phyloP scores from a whole-genome alignment of 2,329 filamentous ascomycete species.

The Dothideomycetes sp. region DNA sequence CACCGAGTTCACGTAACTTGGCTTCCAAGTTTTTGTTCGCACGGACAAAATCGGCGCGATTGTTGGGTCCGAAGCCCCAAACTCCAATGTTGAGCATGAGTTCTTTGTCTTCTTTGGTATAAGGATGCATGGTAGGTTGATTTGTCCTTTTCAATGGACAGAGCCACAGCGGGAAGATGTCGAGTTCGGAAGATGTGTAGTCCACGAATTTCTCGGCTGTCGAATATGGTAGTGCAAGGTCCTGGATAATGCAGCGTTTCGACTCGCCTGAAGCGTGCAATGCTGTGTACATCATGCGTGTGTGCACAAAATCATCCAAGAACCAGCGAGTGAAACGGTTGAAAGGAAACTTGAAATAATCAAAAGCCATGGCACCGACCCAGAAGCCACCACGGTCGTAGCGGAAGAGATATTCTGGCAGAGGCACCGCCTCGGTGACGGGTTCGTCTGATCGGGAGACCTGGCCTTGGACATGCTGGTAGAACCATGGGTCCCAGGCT shows the following conservation, averaged over 20 bases:
- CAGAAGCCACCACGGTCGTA: constrained; percentile 64
- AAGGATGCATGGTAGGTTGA: constrained; percentile 25
- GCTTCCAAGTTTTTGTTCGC: constrained; percentile 53
- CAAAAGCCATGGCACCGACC: constrained; percentile 54
- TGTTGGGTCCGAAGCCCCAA: constrained; percentile 39
- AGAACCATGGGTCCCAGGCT: constrained; percentile 43
- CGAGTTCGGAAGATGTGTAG: constrained; percentile 31
- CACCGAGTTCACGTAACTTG: constrained; percentile 49
- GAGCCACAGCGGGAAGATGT: constrained; percentile 41
- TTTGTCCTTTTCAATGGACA: constrained; percentile 32
- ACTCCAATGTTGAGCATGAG: constrained; percentile 53
- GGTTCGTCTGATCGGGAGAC: constrained; percentile 14
- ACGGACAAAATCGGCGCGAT: constrained; percentile 39
- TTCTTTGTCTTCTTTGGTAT: constrained; percentile 21
- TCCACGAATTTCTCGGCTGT: constrained; percentile 36
- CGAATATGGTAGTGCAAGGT: constrained; percentile 43
- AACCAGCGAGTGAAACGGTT: constrained; percentile 53
- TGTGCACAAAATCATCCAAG: constrained; percentile 55
- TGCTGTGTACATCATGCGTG: constrained; percentile 56
- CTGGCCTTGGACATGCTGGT: constrained; percentile 33
- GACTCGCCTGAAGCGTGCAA: constrained; percentile 53
- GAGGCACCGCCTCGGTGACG: constrained; percentile 46
- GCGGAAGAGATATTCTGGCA: constrained; percentile 60
- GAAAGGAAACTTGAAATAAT: constrained; percentile 56
- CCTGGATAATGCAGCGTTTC: constrained; percentile 55